These are phyloP conservation scores for Eucalyptus coolabah DNA, from an alignment of 345 rosid species.

Conservation along the genomic window DNA sequence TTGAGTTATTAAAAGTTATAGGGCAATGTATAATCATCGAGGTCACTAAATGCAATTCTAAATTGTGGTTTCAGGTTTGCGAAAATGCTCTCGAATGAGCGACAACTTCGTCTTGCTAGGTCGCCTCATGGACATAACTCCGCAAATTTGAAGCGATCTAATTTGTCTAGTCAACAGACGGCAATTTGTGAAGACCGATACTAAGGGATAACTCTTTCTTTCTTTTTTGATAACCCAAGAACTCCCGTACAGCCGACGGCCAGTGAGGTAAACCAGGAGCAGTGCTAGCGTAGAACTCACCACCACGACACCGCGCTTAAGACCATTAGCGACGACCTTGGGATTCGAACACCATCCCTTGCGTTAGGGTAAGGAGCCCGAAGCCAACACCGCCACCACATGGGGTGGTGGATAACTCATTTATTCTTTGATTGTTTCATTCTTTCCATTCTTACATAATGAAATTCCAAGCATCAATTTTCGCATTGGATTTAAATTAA, in stretches of 20 bases:
- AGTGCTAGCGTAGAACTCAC: too few species aligned
- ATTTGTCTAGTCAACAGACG: neutral
- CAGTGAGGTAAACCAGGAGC: too few species aligned
- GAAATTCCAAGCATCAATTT: neutral
- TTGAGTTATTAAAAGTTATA: neutral
- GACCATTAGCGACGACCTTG: too few species aligned
- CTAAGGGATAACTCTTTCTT: neutral
- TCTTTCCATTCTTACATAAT: neutral
- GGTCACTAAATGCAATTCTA: neutral
- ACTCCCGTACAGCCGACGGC: too few species aligned
- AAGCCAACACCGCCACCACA: too few species aligned
- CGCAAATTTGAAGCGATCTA: neutral
- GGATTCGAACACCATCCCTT: too few species aligned
- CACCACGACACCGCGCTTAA: too few species aligned
- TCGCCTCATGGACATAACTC: constrained; percentile 4
- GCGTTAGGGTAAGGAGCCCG: too few species aligned
- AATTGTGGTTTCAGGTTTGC: constrained; percentile 33
- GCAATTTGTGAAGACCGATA: neutral
- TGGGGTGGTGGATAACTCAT: neutral
- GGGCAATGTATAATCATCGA: neutral
- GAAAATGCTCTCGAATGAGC: constrained; percentile 40
- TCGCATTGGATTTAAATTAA: neutral
- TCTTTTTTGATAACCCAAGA: too few species aligned
- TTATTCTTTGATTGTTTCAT: neutral
- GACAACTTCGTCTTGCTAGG: constrained; percentile 23